phyloP scores from a whole-genome alignment of 257 asterid genomes.

The Solanum sejunctum region DNA sequence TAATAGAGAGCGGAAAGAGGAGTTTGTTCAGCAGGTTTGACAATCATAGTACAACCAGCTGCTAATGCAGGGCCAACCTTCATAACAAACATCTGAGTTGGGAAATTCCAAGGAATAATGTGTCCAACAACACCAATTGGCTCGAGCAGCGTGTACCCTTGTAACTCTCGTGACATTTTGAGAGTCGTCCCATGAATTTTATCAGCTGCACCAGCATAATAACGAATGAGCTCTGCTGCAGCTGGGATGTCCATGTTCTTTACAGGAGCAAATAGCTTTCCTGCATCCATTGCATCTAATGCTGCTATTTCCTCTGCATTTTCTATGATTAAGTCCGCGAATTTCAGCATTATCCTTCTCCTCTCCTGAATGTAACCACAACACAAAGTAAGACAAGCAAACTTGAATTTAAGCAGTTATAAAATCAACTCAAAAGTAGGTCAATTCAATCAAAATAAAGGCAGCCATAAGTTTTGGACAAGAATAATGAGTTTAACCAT shows the following conservation, averaged over 20 bases:
- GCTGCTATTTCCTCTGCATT: conserved; percentile 20
- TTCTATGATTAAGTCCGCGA: conserved; percentile 21
- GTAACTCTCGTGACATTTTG: conserved; percentile 18
- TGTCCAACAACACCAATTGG: conserved; percentile 39
- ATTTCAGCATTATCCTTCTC: conserved; percentile 20
- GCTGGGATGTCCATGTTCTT: conserved; percentile 18
- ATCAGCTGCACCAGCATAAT: conserved; percentile 36
- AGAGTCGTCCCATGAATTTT: conserved; percentile 31
- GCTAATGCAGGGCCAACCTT: conserved; percentile 29
- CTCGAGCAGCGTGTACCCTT: conserved; percentile 27
- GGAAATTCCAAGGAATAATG: conserved; percentile 37
- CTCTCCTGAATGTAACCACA: conserved; percentile 14
- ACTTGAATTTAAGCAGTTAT: not conserved
- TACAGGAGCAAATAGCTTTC: conserved; percentile 10
- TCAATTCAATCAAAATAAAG: not conserved
- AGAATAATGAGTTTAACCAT: not conserved
- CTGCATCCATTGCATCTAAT: conserved; percentile 24
- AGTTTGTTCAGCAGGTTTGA: conserved; percentile 34
- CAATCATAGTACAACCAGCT: conserved; percentile 32
- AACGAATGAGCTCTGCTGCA: conserved; percentile 7
- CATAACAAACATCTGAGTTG: conserved; percentile 13
- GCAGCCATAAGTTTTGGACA: not conserved
- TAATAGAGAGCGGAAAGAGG: conserved; percentile 29
- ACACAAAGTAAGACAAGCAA: not conserved
- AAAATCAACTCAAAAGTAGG: not conserved